Evolutionary conservation across 2,329 filamentous ascomycete species (phyloP).

Genomic region (Diplodia sapinea): DNA sequence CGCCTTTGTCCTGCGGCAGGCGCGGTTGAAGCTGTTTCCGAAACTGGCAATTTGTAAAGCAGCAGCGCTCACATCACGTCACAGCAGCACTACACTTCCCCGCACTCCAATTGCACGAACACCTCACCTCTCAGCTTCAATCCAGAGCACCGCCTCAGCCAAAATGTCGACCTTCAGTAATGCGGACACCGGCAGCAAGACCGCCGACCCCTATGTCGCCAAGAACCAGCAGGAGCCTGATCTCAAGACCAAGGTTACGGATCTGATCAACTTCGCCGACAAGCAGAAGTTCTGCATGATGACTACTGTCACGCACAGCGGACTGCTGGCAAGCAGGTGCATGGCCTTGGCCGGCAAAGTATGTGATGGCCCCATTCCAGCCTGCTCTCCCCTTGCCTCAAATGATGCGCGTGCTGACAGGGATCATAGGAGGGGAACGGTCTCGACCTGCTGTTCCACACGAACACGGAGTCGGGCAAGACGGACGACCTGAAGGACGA

Average conservation of each 20-base stretch:
- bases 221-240: slow-evolving; percentile 74
- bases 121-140: neutral
- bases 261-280: slow-evolving; percentile 72
- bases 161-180: slow-evolving; percentile 46
- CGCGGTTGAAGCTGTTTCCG: neutral
- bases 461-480: slow-evolving; percentile 89
- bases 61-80: slow-evolving; percentile 14
- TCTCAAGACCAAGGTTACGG: slow-evolving; percentile 76
- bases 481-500: slow-evolving; percentile 78
- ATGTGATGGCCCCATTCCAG: slow-evolving; percentile 36
- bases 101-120: neutral
- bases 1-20: neutral
- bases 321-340: slow-evolving; percentile 76
- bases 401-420: slow-evolving; percentile 29
- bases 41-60: slow-evolving; percentile 4
- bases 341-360: slow-evolving; percentile 86
- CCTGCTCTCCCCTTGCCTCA: slow-evolving; percentile 2
- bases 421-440: slow-evolving; percentile 72
- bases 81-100: neutral
- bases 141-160: neutral
- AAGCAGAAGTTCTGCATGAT: slow-evolving; percentile 86
- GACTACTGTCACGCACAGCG: slow-evolving; percentile 73
- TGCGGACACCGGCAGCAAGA: slow-evolving; percentile 47
- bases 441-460: slow-evolving; percentile 86
- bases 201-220: slow-evolving; percentile 79